A percentile compares a stretch with the other conserved stretches of the same genome.
Evolutionary conservation across 129 eudicot genomes (phyloP).

Genomic region (Gnaphalium uliginosum): DNA sequence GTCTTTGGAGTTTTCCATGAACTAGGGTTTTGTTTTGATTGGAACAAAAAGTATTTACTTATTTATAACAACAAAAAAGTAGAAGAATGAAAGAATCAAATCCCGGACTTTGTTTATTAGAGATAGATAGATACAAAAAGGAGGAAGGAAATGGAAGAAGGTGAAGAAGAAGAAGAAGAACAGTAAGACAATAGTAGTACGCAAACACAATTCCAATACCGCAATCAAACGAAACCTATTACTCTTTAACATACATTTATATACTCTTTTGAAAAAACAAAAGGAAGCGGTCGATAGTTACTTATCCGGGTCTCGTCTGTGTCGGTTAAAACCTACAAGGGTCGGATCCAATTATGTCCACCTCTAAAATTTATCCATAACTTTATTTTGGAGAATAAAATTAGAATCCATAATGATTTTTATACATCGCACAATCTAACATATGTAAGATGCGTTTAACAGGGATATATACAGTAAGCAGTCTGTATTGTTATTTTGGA

Average conservation of each 20-base stretch:
- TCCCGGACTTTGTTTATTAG: neutral
- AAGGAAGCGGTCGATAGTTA: neutral
- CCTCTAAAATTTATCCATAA: too few species aligned
- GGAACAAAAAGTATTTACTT: too few species aligned
- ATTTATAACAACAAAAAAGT: neutral
- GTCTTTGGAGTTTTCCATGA: slow-evolving; percentile 39
- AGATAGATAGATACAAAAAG: neutral
- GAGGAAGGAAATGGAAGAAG: neutral
- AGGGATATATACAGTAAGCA: too few species aligned
- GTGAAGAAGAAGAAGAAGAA: neutral
- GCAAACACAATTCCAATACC: neutral
- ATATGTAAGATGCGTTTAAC: too few species aligned
- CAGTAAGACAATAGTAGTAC: neutral
- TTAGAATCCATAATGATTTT: too few species aligned
- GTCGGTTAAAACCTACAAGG: neutral
- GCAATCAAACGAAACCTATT: neutral
- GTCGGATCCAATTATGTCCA: neutral
- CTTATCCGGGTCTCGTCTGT: neutral
- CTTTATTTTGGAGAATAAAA: too few species aligned
- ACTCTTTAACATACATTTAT: neutral
- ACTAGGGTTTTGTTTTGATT: neutral
- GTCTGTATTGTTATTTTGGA: too few species aligned
- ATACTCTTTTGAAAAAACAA: too few species aligned
- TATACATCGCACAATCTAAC: too few species aligned
- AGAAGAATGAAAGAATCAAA: too few species aligned